Percentiles rank a stretch among this genome's conserved stretches.
Evolutionary conservation across 1,284 basidiomycete species (phyloP).

Genomic region (Sparassis latifolia): DNA sequence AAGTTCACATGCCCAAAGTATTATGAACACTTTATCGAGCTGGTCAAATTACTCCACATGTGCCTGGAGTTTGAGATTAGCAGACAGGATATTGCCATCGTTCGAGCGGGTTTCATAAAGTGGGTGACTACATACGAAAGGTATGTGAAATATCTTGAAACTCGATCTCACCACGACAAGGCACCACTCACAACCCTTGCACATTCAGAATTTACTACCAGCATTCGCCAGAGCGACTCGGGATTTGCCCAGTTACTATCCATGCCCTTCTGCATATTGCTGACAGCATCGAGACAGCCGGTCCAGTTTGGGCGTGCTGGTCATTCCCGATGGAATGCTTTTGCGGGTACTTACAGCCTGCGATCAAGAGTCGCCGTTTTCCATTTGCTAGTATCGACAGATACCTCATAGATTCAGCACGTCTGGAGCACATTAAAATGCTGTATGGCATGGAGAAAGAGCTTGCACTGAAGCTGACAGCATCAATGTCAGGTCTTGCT

Average conservation of each 20-base stretch:
- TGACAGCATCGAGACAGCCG: neutral
- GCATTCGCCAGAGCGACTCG: slow-evolving; percentile 20
- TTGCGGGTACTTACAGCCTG: slow-evolving; percentile 2
- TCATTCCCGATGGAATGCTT: neutral
- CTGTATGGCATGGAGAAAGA: slow-evolving; percentile 13
- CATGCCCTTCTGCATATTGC: neutral
- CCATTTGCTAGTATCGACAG: slow-evolving; percentile 23
- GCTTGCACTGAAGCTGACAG: neutral
- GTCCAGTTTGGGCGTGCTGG: neutral
- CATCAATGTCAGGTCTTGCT: too few relatives aligned
- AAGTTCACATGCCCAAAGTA: slow-evolving; percentile 25
- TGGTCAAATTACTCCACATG: slow-evolving; percentile 31
- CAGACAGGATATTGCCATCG: slow-evolving; percentile 21
- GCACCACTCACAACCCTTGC: neutral
- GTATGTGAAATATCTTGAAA: slow-evolving; percentile 11
- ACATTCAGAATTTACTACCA: slow-evolving; percentile 35
- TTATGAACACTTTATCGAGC: slow-evolving; percentile 35
- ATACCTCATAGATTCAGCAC: slow-evolving; percentile 13
- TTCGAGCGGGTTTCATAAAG: slow-evolving; percentile 27
- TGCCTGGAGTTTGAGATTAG: slow-evolving; percentile 38
- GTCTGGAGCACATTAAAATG: slow-evolving; percentile 17
- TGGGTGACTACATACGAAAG: slow-evolving; percentile 40
- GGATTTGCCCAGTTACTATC: slow-evolving; percentile 6
- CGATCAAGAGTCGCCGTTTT: slow-evolving; percentile 15
- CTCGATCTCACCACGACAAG: neutral